Evolutionary conservation across 352 stramenopile genomes (phyloP).

Genomic region (Halophytophthora batemanensis): DNA sequence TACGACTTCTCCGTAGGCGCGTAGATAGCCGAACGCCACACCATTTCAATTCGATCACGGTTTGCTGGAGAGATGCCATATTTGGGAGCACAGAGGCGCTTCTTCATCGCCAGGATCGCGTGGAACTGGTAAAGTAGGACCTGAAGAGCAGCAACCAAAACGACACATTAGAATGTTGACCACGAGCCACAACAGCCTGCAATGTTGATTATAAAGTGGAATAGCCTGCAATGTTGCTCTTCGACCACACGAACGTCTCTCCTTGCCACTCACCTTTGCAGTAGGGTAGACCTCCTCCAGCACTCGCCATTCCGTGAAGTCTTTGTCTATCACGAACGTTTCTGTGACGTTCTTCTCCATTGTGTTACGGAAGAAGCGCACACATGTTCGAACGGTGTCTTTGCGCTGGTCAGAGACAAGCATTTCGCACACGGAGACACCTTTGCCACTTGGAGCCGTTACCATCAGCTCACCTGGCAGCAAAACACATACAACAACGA

Average conservation of each 20-base stretch:
- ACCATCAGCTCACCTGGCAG: neutral
- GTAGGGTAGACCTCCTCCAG: slow-evolving; percentile 4
- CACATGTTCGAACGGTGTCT: slow-evolving; percentile 8
- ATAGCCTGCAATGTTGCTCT: too few species aligned
- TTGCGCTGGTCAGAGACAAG: slow-evolving; percentile 11
- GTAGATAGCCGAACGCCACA: too few species aligned
- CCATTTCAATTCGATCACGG: too few species aligned
- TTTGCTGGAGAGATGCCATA: neutral
- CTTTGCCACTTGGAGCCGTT: neutral
- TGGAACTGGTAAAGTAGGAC: slow-evolving; percentile 21
- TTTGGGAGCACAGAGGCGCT: neutral
- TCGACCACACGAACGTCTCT: too few species aligned
- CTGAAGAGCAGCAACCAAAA: neutral
- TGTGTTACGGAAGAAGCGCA: slow-evolving; percentile 6
- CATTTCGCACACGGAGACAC: slow-evolving; percentile 15
- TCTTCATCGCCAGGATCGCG: neutral
- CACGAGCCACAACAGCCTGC: too few species aligned
- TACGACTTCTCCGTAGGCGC: neutral
- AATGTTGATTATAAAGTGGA: too few species aligned
- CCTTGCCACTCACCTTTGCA: slow-evolving; percentile 4
- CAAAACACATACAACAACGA: too few species aligned
- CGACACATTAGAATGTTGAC: too few species aligned
- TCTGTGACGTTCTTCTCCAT: slow-evolving; percentile 1
- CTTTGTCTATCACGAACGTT: slow-evolving; percentile 23
- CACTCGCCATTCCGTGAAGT: slow-evolving; percentile 14